A percentile compares a stretch with the other conserved stretches of the same genome.
Evolutionary conservation across 2,329 filamentous ascomycete species (phyloP).

Genomic region (Monilinia fructigena): DNA sequence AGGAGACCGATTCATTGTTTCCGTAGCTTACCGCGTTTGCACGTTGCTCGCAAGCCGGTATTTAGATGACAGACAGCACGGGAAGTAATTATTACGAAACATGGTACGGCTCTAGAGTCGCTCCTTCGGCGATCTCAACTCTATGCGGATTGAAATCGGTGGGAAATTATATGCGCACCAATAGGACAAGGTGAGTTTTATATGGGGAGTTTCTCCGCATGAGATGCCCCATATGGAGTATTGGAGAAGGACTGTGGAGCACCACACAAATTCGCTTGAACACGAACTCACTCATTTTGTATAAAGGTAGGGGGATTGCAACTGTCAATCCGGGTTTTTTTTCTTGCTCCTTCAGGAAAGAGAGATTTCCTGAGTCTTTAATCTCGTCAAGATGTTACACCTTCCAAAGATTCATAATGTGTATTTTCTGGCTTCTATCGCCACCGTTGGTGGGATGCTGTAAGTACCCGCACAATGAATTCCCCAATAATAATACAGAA

Average conservation of each 20-base stretch:
- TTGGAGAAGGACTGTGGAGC: background rate
- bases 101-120: background rate
- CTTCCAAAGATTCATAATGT: slow-evolving; percentile 30
- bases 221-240: background rate
- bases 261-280: background rate
- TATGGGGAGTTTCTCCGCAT: background rate
- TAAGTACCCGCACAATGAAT: background rate
- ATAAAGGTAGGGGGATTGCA: slow-evolving; percentile 1
- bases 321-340: background rate
- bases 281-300: background rate
- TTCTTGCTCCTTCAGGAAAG: background rate
- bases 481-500: background rate
- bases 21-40: background rate
- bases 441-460: slow-evolving; percentile 30
- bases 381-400: slow-evolving; percentile 21
- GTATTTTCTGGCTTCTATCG: slow-evolving; percentile 30
- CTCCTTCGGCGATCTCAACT: slow-evolving; percentile 8
- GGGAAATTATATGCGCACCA: slow-evolving; percentile 17
- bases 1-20: background rate
- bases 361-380: background rate
- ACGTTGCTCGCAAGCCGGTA: background rate
- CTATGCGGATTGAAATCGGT: background rate
- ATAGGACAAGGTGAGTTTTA: background rate
- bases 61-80: background rate
- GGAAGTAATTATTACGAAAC: background rate